phyloP scores from a whole-genome alignment of 441 rosid species.

The Eutrema salsugineum region DNA sequence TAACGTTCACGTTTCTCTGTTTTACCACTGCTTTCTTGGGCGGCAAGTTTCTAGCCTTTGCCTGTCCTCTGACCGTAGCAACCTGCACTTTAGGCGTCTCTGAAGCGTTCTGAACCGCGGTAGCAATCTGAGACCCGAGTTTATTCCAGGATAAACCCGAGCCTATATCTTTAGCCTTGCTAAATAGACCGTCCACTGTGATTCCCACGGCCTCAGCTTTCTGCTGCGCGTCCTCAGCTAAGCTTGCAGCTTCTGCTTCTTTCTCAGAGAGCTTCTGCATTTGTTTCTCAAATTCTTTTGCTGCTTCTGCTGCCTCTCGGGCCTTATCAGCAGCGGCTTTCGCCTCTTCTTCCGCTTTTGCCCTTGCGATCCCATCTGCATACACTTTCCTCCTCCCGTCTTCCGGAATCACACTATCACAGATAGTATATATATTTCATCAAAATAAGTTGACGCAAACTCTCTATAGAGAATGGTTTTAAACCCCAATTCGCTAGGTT shows the following conservation, averaged over 20 bases:
- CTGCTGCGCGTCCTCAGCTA: slow-evolving; percentile 59
- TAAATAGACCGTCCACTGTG: slow-evolving; percentile 46
- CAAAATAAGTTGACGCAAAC: not conserved
- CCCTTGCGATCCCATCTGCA: slow-evolving; percentile 65
- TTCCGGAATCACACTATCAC: slow-evolving; percentile 70
- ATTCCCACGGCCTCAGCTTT: slow-evolving; percentile 58
- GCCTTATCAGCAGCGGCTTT: slow-evolving; percentile 55
- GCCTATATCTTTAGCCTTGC: slow-evolving; percentile 63
- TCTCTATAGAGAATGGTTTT: not conserved
- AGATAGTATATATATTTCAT: not conserved
- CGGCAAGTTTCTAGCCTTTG: slow-evolving; percentile 66
- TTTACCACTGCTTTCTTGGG: slow-evolving; percentile 59
- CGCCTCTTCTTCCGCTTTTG: slow-evolving; percentile 68
- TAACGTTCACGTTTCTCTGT: slow-evolving; percentile 32
- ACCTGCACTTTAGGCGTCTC: slow-evolving; percentile 58
- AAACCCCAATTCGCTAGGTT: not conserved
- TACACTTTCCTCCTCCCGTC: slow-evolving; percentile 81
- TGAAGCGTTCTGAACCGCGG: slow-evolving; percentile 42
- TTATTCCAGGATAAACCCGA: slow-evolving; percentile 73
- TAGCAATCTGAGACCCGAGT: slow-evolving; percentile 59
- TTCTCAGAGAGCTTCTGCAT: slow-evolving; percentile 54
- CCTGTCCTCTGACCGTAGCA: slow-evolving; percentile 90
- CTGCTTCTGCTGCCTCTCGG: slow-evolving; percentile 50
- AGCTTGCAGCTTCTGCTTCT: slow-evolving; percentile 49
- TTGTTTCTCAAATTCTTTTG: slow-evolving; percentile 38